These are phyloP conservation scores for Polygonum maritimum DNA, from an alignment of 148 eudicot species.

Conservation along the genomic window DNA sequence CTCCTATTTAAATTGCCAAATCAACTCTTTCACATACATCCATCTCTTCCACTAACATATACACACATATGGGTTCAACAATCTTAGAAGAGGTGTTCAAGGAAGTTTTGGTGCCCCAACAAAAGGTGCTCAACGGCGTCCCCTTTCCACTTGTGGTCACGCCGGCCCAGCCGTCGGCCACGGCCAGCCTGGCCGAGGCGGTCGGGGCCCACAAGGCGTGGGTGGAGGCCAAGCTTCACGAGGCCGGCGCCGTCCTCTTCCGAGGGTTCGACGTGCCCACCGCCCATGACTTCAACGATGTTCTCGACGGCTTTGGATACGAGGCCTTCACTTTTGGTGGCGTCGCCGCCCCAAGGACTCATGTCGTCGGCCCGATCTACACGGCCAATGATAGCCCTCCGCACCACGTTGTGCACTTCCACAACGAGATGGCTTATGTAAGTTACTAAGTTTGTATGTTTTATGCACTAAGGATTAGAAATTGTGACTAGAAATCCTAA, in stretches of 20 bases:
- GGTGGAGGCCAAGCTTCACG: not conserved
- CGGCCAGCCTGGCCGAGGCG: not conserved
- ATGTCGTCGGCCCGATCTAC: not conserved
- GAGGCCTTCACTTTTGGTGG: not conserved
- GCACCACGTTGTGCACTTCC: not conserved
- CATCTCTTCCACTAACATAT: too few species aligned
- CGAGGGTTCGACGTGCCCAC: not conserved
- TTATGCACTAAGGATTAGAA: too few species aligned
- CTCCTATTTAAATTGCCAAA: too few species aligned
- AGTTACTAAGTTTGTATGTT: not conserved
- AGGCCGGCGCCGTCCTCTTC: conserved; percentile 1
- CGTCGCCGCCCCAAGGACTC: not conserved
- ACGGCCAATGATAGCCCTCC: not conserved
- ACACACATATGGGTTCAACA: not conserved
- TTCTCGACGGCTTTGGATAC: not conserved
- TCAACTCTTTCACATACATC: too few species aligned
- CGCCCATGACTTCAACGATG: not conserved
- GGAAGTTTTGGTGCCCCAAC: not conserved
- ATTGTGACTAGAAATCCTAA: too few species aligned
- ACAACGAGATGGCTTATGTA: not conserved
- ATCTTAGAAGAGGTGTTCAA: not conserved
- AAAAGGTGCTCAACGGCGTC: not conserved
- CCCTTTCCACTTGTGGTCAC: not conserved
- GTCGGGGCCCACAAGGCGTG: not conserved
- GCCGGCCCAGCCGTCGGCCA: not conserved